Evolutionary conservation across 306 rosid species (phyloP).

Genomic region (Ormosia emarginata): DNA sequence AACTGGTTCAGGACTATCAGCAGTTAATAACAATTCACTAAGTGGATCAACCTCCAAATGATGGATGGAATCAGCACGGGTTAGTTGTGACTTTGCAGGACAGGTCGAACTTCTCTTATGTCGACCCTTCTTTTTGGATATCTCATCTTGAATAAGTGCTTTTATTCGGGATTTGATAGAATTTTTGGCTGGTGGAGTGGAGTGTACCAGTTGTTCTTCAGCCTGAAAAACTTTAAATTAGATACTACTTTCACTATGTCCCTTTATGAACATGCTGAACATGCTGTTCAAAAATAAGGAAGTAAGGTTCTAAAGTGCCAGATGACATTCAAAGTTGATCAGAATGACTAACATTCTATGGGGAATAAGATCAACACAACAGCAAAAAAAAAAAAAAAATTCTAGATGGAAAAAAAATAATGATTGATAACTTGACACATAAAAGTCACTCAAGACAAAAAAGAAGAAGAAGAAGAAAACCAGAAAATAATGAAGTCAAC

Average conservation of each 20-base stretch:
- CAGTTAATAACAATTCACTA: slow-evolving; percentile 19
- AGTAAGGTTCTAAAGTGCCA: background rate
- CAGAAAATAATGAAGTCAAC: background rate
- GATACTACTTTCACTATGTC: background rate
- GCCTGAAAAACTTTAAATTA: slow-evolving; percentile 38
- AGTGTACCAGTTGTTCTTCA: slow-evolving; percentile 19
- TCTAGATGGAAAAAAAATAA: background rate
- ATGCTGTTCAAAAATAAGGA: background rate
- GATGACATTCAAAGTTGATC: background rate
- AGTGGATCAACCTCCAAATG: slow-evolving; percentile 36
- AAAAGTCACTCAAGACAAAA: background rate
- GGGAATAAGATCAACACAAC: background rate
- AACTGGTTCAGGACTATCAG: slow-evolving; percentile 25
- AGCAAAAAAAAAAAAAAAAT: background rate
- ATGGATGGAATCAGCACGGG: slow-evolving; percentile 26
- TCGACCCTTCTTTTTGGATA: slow-evolving; percentile 31
- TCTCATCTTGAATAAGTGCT: slow-evolving; percentile 50
- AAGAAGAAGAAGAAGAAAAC: background rate
- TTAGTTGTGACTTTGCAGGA: slow-evolving; percentile 37
- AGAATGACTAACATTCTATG: background rate
- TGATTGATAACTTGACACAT: background rate
- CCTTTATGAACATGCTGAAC: background rate
- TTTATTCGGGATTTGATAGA: slow-evolving; percentile 52
- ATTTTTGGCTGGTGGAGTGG: slow-evolving; percentile 22
- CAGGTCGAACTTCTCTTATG: slow-evolving; percentile 58